These are phyloP conservation scores for Malus hybrid DNA, from an alignment of 331 rosid species.

Conservation along the genomic window DNA sequence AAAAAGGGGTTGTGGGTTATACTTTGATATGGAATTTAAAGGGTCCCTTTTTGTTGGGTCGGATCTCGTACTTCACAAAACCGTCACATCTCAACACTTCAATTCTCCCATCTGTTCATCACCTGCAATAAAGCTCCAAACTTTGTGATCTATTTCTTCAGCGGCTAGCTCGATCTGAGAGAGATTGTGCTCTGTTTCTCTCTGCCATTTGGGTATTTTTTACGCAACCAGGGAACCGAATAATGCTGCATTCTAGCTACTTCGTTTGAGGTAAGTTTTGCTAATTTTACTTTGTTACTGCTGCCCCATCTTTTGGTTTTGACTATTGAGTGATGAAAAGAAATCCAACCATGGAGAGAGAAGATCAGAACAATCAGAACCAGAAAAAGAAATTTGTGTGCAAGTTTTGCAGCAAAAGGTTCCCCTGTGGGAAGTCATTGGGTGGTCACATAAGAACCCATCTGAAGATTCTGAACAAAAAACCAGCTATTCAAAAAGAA, in stretches of 20 bases:
- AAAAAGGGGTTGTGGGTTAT: background rate
- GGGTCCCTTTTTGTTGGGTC: constrained; percentile 53
- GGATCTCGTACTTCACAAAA: constrained; percentile 63
- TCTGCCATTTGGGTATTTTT: constrained; percentile 6
- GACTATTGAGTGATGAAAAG: constrained; percentile 17
- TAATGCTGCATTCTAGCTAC: constrained; percentile 29
- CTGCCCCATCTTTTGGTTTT: constrained; percentile 4
- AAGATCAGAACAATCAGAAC: constrained; percentile 21
- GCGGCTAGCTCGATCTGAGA: constrained; percentile 40
- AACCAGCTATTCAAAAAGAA: constrained; percentile 19
- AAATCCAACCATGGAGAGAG: constrained; percentile 12
- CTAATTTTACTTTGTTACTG: constrained; percentile 9
- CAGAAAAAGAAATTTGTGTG: constrained; percentile 59
- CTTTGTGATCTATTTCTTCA: constrained; percentile 43
- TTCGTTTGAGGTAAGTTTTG: constrained; percentile 37
- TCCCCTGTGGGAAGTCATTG: constrained; percentile 65
- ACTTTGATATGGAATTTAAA: constrained; percentile 21
- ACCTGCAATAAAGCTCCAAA: constrained; percentile 25
- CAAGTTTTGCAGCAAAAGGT: constrained; percentile 61
- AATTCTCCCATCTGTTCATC: constrained; percentile 24
- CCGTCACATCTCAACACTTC: constrained; percentile 68
- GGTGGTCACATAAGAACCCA: constrained; percentile 85
- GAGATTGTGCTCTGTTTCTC: constrained; percentile 13
- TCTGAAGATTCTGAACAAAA: constrained; percentile 50
- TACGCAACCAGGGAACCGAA: constrained; percentile 8